Evolutionary conservation across 345 rosid genomes (phyloP).

Genomic region (Eucalyptus decipiens): DNA sequence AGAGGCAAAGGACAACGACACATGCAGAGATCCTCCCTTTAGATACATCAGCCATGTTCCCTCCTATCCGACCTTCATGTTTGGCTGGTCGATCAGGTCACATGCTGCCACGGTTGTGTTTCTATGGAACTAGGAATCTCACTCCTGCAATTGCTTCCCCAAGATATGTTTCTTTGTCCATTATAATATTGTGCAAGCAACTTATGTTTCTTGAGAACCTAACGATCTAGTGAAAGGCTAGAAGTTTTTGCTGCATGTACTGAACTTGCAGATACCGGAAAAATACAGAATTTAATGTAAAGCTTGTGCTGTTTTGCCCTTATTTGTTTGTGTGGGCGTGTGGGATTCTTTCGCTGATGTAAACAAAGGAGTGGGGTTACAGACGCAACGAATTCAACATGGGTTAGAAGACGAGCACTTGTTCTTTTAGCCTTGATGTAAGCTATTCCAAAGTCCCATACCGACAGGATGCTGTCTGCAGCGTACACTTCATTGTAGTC

Average conservation of each 20-base stretch:
- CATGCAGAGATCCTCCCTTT: conserved; percentile 25
- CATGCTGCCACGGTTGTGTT: conserved; percentile 92
- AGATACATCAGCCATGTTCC: conserved; percentile 69
- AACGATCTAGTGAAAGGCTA: background rate
- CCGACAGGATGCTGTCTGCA: background rate
- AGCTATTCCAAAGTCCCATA: background rate
- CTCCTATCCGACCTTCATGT: conserved; percentile 78
- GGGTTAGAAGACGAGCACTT: background rate
- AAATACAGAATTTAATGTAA: background rate
- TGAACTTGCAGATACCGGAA: background rate
- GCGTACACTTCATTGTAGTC: background rate
- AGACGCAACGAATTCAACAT: no score
- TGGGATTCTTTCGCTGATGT: background rate
- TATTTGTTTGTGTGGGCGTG: background rate
- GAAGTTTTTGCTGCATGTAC: background rate
- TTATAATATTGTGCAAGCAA: background rate
- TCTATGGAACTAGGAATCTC: conserved; percentile 22
- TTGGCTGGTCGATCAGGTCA: conserved; percentile 76
- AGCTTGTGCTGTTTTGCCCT: background rate
- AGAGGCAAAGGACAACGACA: conserved; percentile 28
- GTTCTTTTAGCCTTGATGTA: background rate
- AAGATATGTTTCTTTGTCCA: background rate
- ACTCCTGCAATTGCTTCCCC: background rate
- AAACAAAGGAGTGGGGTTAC: background rate
- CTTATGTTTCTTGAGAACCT: background rate